Evolutionary conservation across 805 yeast species (phyloP).

Genomic region (Ogataea ramenticola): DNA sequence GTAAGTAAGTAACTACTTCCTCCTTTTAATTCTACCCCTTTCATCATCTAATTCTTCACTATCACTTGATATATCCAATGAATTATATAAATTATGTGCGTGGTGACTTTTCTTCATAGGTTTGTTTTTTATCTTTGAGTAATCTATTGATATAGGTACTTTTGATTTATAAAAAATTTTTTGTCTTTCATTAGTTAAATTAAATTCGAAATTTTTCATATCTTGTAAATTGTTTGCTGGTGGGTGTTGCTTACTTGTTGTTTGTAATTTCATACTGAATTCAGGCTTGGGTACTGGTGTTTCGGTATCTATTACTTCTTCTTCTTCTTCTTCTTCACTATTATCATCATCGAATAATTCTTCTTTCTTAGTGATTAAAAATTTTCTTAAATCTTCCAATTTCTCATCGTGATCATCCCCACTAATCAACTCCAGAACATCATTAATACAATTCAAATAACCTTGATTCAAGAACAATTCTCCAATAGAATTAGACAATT

Average conservation of each 20-base stretch:
- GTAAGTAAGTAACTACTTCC: no score
- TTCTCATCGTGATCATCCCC: neutral
- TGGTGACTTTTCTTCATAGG: neutral
- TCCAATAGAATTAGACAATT: conserved; percentile 49
- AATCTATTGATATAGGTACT: neutral
- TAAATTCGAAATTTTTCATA: neutral
- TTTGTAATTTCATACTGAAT: neutral
- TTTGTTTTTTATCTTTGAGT: neutral
- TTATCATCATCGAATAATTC: neutral
- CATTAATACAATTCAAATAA: conserved; percentile 55
- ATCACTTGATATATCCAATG: no score
- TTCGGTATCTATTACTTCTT: neutral
- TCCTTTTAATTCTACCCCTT: no score
- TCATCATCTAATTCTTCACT: no score
- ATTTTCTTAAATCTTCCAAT: neutral
- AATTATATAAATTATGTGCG: no score
- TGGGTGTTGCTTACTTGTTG: neutral
- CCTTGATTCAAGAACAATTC: conserved; percentile 46
- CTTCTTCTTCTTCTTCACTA: neutral
- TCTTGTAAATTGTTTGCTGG: neutral
- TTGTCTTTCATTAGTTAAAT: neutral
- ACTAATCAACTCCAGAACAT: conserved; percentile 27
- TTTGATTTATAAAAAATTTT: neutral
- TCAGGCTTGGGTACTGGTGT: neutral
- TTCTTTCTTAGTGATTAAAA: neutral